Base-by-base conservation (phyloP, 2,329 filamentous ascomycete genomes). In the Cordyceps cicadae region DNA sequence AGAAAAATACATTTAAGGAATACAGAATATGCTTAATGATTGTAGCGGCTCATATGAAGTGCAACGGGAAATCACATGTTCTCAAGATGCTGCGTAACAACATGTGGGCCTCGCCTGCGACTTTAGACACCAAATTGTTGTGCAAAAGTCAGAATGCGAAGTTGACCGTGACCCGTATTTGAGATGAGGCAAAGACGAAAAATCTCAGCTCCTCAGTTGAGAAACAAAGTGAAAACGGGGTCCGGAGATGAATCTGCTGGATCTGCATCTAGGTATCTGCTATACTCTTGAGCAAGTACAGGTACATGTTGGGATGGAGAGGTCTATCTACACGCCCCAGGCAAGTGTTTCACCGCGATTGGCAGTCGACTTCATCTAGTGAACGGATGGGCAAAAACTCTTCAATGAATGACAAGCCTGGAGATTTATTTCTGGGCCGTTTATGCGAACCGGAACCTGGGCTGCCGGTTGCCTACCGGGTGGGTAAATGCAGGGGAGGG, bases 21-120 rank as follows among this genome's bases (percentile, higher is more conserved):
- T 17, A 19, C 24, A 57, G 17, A 24, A 26, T 17, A 24, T 39
- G 29, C 37, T 19, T 15, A 7, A 15, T 14, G 26, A 5, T n/a
- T 6, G 3, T 26, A 26, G 6, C 15, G 34, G 8, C 7, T 17
- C 6, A 32, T 29, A 17, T 37, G 14, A 24, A 46, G 24, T 14
- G 49, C 19, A 9, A 32, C 39, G n/a, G 49, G 26, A 52, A n/a
- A 53, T 59, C 49, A 53, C 56, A 59, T 59, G 49, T 17, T 59
- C 49, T 52, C n/a, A 8, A 34, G 56, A 59, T 52, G 48, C 48
- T 52, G 56, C 56, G 39, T 34, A 24, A 24, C 48, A 19, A n/a
- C 48, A 19, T 45, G 39, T 52, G 56, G 48, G 56, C 26, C 56
- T 43, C 29, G 17, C 12, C 8, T 12, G 11, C 26, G 56, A 59